Evolutionary conservation across 202 grass and related monocot genomes (phyloP).

Genomic region (Setaria italica): DNA sequence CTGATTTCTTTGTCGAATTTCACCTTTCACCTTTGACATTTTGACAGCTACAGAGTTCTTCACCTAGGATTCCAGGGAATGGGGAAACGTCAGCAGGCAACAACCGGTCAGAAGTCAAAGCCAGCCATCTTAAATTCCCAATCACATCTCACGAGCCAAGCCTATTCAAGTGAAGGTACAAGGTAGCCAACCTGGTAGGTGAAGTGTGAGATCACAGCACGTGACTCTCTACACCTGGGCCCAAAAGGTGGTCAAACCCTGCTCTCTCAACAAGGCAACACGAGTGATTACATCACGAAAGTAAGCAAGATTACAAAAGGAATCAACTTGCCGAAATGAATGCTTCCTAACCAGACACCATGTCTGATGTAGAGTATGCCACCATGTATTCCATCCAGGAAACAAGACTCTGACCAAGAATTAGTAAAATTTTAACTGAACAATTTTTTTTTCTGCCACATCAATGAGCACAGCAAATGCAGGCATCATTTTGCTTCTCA

Average conservation of each 20-base stretch:
- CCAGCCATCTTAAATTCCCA: conserved; percentile 8
- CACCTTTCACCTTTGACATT: neutral
- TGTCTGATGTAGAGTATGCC: conserved; percentile 12
- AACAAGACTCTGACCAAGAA: conserved; percentile 46
- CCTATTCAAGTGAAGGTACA: conserved; percentile 20
- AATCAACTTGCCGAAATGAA: conserved; percentile 17
- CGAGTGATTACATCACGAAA: neutral
- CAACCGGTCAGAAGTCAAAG: conserved; percentile 38
- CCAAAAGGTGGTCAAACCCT: conserved; percentile 47
- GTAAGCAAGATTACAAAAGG: neutral
- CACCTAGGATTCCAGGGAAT: conserved; percentile 22
- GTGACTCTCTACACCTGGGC: conserved; percentile 24
- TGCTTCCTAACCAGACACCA: neutral
- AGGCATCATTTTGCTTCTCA: conserved; percentile 64
- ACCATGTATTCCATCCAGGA: conserved; percentile 33
- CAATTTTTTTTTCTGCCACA: neutral
- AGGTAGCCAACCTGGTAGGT: conserved; percentile 9
- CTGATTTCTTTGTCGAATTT: neutral
- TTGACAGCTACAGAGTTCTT: neutral
- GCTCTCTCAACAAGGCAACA: conserved; percentile 22
- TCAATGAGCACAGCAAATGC: conserved; percentile 56
- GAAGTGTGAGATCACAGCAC: conserved; percentile 47
- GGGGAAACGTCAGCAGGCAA: conserved; percentile 1
- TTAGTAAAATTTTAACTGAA: conserved; percentile 9
- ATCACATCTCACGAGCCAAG: conserved; percentile 33